These are phyloP conservation scores for Paramecium pentaurelia DNA, from an alignment of 73 alveolate species.

Conservation along the genomic window DNA sequence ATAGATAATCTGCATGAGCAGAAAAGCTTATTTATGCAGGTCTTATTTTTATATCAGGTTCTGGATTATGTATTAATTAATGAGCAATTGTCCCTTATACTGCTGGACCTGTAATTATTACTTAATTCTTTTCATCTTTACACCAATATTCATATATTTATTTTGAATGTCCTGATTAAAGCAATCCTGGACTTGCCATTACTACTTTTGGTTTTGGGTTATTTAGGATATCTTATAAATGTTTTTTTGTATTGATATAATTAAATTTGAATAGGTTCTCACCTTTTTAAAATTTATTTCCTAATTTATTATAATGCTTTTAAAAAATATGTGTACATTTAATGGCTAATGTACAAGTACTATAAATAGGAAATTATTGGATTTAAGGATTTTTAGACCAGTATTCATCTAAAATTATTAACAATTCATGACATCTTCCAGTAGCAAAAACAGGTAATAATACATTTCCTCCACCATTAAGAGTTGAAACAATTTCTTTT, in stretches of 20 bases:
- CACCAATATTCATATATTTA: conserved; percentile 94
- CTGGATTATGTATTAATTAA: conserved; percentile 71
- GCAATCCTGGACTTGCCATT: conserved; percentile 98
- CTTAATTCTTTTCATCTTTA: conserved; percentile 82
- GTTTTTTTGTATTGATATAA: conserved; percentile 16
- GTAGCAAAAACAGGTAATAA: conserved; percentile 98
- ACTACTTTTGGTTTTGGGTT: conserved; percentile 62
- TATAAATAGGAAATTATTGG: conserved; percentile 83
- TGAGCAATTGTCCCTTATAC: conserved; percentile 97
- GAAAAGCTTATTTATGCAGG: conserved; percentile 93
- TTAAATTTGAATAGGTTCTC: conserved; percentile 91
- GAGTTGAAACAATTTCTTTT: conserved; percentile 89
- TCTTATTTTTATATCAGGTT: conserved; percentile 74
- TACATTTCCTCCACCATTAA: conserved; percentile 97
- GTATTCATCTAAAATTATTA: conserved; percentile 94
- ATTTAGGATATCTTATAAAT: conserved; percentile 24
- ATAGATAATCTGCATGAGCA: conserved; percentile 97
- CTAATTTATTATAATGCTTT: conserved; percentile 93
- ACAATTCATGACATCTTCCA: conserved; percentile 98
- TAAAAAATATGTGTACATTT: conserved; percentile 93
- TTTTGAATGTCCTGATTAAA: conserved; percentile 90
- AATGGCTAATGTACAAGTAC: conserved; percentile 92
- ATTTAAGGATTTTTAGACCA: conserved; percentile 90
- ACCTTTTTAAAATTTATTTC: conserved; percentile 80
- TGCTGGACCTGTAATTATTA: conserved; percentile 94